phyloP scores from a whole-genome alignment of 768 basidiomycete species.

The Filobasidium wieringae region DNA sequence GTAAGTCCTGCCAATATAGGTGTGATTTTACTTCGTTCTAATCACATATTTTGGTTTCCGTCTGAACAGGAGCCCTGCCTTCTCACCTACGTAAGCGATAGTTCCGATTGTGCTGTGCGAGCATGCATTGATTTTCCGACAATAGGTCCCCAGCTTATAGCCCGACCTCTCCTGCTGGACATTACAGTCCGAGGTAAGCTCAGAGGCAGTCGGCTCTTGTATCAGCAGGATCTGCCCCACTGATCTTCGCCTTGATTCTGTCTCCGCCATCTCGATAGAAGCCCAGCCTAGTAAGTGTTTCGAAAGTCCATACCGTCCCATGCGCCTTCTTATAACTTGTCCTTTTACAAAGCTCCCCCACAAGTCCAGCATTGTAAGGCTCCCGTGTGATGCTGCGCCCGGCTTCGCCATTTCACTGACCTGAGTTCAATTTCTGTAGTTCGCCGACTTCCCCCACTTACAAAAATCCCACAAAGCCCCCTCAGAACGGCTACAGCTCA shows the following conservation, averaged over 20 bases:
- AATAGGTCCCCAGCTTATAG: not conserved
- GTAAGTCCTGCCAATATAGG: slow-evolving; percentile 27
- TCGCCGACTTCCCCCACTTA: not conserved
- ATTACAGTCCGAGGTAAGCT: not conserved
- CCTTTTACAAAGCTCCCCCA: not conserved
- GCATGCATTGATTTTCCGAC: not conserved
- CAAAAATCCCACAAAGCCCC: not conserved
- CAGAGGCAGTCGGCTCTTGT: not conserved
- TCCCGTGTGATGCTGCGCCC: not conserved
- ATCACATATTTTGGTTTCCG: not conserved
- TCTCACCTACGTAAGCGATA: slow-evolving; percentile 2
- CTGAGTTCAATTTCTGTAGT: not conserved
- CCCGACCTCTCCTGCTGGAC: not conserved
- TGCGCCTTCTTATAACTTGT: not conserved
- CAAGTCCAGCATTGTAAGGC: slow-evolving; percentile 7
- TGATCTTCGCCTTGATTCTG: not conserved
- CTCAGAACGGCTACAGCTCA: not conserved
- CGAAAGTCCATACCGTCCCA: not conserved
- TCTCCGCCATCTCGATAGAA: not conserved
- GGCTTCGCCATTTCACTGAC: not conserved
- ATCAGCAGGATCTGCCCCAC: not conserved
- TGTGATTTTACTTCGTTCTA: not conserved
- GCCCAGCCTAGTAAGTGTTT: not conserved
- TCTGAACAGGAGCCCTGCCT: not conserved
- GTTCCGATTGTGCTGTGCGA: not conserved